Conservation (phyloP, 768 basidiomycete genomes). For the Suillus weaverae region DNA sequence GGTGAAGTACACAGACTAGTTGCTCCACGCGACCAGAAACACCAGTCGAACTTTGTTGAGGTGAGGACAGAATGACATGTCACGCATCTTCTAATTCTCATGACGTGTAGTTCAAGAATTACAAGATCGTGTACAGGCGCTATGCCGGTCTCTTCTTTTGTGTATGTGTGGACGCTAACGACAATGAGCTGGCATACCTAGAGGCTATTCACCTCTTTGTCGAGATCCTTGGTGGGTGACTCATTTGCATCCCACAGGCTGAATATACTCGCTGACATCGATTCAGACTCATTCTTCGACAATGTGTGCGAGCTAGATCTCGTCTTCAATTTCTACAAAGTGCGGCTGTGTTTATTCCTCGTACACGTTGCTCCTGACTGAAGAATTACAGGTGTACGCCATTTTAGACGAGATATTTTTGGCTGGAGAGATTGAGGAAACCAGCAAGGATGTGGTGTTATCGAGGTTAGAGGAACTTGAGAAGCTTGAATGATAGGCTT, state of each 20-base stretch:
- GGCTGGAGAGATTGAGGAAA: slow-evolving; percentile 98
- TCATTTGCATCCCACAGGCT: not conserved
- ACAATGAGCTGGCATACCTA: slow-evolving; percentile 95
- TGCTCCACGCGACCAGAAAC: slow-evolving; percentile 96
- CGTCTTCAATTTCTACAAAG: slow-evolving; percentile 99
- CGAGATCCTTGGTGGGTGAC: slow-evolving; percentile 82
- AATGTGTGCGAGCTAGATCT: slow-evolving; percentile 98
- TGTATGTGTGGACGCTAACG: slow-evolving; percentile 95
- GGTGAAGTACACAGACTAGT: slow-evolving; percentile 97
- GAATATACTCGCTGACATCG: not conserved
- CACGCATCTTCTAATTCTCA: slow-evolving; percentile 5
- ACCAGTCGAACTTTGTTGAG: slow-evolving; percentile 99
- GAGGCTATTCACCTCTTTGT: slow-evolving; percentile 99
- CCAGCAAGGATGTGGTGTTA: slow-evolving; percentile 94
- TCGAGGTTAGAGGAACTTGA: slow-evolving; percentile 89
- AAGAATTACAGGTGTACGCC: slow-evolving; percentile 76
- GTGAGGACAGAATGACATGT: slow-evolving; percentile 37
- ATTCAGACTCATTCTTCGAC: slow-evolving; percentile 92
- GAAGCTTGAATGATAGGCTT: slow-evolving; percentile 70
- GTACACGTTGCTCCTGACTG: not conserved
- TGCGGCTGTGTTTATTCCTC: slow-evolving; percentile 24
- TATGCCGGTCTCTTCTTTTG: slow-evolving; percentile 99
- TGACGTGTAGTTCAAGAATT: slow-evolving; percentile 81
- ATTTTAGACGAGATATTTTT: slow-evolving; percentile 98
- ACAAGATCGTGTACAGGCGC: slow-evolving; percentile 95